These are phyloP conservation scores for Candida maesae DNA, from an alignment of 805 yeast species.

Conservation along the genomic window DNA sequence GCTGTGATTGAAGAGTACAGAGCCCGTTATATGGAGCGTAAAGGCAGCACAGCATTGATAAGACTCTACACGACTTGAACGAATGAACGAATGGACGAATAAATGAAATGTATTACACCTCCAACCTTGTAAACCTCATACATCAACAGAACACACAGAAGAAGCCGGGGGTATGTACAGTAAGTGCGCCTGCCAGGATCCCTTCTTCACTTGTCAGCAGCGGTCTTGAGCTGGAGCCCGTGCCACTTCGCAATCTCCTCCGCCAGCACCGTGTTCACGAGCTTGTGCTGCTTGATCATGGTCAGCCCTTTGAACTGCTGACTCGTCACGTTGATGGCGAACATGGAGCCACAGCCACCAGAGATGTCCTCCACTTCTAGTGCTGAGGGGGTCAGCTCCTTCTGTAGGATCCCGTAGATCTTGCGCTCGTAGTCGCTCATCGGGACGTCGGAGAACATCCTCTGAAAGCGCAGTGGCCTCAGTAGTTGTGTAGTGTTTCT, in stretches of 20 bases:
- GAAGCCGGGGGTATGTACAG: not conserved
- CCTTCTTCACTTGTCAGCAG: constrained; percentile 33
- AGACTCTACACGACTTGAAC: no score
- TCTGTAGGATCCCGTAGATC: constrained; percentile 51
- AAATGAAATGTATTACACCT: no score
- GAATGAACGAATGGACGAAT: not conserved
- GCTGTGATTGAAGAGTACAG: constrained; percentile 15
- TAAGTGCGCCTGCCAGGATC: not conserved
- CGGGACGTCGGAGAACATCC: constrained; percentile 8
- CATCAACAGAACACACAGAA: no score
- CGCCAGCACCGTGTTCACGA: constrained; percentile 76
- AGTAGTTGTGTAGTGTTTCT: not conserved
- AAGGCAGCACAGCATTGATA: not conserved
- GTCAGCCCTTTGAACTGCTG: constrained; percentile 71
- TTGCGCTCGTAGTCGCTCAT: constrained; percentile 53
- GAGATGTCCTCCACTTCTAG: constrained; percentile 77
- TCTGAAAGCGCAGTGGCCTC: constrained; percentile 2
- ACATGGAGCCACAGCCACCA: constrained; percentile 99
- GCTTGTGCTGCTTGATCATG: constrained; percentile 87
- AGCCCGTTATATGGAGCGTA: constrained; percentile 17
- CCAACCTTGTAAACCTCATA: no score
- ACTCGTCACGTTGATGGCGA: constrained; percentile 76
- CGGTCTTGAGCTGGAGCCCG: constrained; percentile 84
- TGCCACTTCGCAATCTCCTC: constrained; percentile 94
- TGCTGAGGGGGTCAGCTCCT: constrained; percentile 54